phyloP scores from a whole-genome alignment of 2,329 filamentous ascomycete genomes.

The Paraconiothyrium sp. region DNA sequence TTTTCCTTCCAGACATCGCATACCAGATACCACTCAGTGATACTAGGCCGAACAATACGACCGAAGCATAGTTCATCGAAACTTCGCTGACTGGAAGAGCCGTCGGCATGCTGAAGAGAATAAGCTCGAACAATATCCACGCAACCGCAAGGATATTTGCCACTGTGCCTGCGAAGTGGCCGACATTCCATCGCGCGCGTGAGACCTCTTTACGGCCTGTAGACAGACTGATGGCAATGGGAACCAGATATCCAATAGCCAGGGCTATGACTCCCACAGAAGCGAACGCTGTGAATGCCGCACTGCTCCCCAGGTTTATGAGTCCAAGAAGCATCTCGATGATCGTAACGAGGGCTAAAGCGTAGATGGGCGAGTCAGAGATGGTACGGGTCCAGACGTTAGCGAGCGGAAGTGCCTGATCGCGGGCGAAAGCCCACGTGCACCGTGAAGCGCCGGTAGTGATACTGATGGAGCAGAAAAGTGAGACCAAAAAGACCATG shows the following conservation, averaged over 20 bases:
- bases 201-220: constrained; percentile 55
- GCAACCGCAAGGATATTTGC: constrained; percentile 59
- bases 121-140: constrained; percentile 59
- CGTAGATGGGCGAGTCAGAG: constrained; percentile 47
- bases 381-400: constrained; percentile 41
- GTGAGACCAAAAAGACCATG: constrained; percentile 59
- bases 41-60: constrained; percentile 65
- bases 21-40: constrained; percentile 8
- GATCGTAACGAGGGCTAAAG: constrained; percentile 55
- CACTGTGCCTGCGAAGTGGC: constrained; percentile 52
- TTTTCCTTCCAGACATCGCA: constrained; percentile 3
- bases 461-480: constrained; percentile 65
- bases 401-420: constrained; percentile 55
- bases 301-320: constrained; percentile 59
- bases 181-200: constrained; percentile 60
- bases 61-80: constrained; percentile 66
- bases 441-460: constrained; percentile 60
- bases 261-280: constrained; percentile 67
- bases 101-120: constrained; percentile 64
- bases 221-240: constrained; percentile 62
- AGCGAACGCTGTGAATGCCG: constrained; percentile 61
- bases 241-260: constrained; percentile 65
- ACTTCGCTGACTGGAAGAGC: constrained; percentile 62
- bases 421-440: constrained; percentile 59
- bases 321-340: constrained; percentile 60